Percentiles rank a stretch among this genome's conserved stretches.
Conservation (phyloP, 345 rosid genomes). For the Tarenaya hassleriana region DNA sequence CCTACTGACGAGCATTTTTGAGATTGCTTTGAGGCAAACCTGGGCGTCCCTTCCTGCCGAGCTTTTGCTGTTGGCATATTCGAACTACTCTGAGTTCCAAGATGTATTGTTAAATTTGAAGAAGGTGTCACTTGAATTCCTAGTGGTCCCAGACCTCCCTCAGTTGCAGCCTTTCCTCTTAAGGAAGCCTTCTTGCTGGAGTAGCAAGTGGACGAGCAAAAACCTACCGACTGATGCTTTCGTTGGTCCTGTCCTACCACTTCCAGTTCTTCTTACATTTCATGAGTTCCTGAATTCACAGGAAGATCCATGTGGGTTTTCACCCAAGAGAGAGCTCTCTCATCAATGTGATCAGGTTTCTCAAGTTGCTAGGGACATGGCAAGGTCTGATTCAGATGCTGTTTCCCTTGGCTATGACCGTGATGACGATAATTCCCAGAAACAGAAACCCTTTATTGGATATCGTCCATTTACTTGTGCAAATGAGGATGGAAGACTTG, state of each 20-base stretch:
- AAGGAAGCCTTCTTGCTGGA: slow-evolving; percentile 45
- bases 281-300: slow-evolving; percentile 35
- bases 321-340: slow-evolving; percentile 37
- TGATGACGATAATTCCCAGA: slow-evolving; percentile 25
- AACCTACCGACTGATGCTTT: slow-evolving; percentile 35
- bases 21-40: slow-evolving; percentile 44
- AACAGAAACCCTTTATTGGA: slow-evolving; percentile 33
- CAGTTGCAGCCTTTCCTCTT: slow-evolving; percentile 60
- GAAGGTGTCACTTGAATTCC: slow-evolving; percentile 48
- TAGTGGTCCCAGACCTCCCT: slow-evolving; percentile 45
- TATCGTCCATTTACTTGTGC: slow-evolving; percentile 32
- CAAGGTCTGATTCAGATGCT: slow-evolving; percentile 28
- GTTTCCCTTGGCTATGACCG: slow-evolving; percentile 38
- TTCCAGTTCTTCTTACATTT: slow-evolving; percentile 43
- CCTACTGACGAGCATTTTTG: slow-evolving; percentile 47
- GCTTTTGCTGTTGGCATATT: slow-evolving; percentile 54
- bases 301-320: slow-evolving; percentile 30
- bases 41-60: slow-evolving; percentile 60
- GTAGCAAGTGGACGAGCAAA: slow-evolving; percentile 50
- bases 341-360: slow-evolving; percentile 40
- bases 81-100: slow-evolving; percentile 46
- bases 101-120: slow-evolving; percentile 37
- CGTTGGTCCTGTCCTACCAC: slow-evolving; percentile 63
- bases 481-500: slow-evolving; percentile 24
- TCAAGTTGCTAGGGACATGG: slow-evolving; percentile 38